Conservation (phyloP, 2,329 filamentous ascomycete species). For the Stagonosporopsis tanaceti region DNA sequence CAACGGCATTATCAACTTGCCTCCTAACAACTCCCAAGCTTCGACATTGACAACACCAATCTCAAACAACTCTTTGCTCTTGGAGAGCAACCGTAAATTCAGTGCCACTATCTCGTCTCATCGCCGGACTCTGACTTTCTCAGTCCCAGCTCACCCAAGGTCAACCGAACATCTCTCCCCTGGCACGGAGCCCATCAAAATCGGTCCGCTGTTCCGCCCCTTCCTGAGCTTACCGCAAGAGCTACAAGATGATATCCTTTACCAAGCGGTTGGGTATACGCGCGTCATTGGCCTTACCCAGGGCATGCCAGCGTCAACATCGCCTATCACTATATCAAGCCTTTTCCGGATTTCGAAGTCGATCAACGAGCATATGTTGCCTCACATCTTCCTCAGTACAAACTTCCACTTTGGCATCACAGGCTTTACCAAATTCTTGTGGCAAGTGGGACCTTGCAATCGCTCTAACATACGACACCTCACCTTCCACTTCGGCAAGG, state of each 20-base stretch:
- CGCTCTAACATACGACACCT: conserved; percentile 32
- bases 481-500: conserved; percentile 31
- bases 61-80: not conserved
- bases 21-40: not conserved
- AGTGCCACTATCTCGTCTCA: too few species aligned
- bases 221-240: conserved; percentile 39
- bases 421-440: conserved; percentile 32
- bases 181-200: conserved; percentile 28
- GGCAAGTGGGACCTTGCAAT: conserved; percentile 33
- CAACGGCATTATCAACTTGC: not conserved
- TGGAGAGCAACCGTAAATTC: not conserved
- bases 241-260: conserved; percentile 41
- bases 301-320: not conserved
- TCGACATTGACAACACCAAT: not conserved
- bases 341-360: conserved; percentile 30
- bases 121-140: not conserved
- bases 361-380: conserved; percentile 27
- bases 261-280: conserved; percentile 28
- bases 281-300: conserved; percentile 12
- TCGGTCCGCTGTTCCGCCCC: conserved; percentile 40
- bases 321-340: conserved; percentile 28
- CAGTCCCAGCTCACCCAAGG: conserved; percentile 7
- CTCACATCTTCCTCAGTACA: conserved; percentile 39
- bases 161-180: conserved; percentile 12
- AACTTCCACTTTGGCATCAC: conserved; percentile 36